A percentile compares a stretch with the other conserved stretches of the same genome.
Conservation (phyloP, 805 yeast species). For the Teunomyces lycoperdinae region DNA sequence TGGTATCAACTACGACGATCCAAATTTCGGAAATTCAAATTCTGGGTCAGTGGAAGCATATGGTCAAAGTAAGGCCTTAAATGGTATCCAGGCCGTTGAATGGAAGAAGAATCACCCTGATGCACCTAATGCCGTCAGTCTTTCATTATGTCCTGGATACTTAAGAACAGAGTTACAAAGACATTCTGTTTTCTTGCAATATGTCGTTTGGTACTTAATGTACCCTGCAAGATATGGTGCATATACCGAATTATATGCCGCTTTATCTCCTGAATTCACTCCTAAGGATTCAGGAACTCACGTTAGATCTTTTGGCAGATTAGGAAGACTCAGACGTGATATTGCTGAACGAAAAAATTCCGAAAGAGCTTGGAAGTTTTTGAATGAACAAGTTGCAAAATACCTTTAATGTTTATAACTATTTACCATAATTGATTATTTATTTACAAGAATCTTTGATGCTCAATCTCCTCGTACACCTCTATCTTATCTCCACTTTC, state of each 20-base stretch:
- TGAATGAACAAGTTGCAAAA: conserved; percentile 20
- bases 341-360: conserved; percentile 32
- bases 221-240: conserved; percentile 37
- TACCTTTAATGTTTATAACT: neutral
- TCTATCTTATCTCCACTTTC: conserved; percentile 75
- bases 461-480: conserved; percentile 61
- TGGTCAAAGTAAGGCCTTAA: conserved; percentile 45
- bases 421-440: neutral
- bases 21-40: conserved; percentile 16
- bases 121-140: conserved; percentile 24
- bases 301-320: conserved; percentile 36
- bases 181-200: conserved; percentile 9
- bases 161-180: conserved; percentile 34
- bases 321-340: conserved; percentile 32
- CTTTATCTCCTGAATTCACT: conserved; percentile 37
- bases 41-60: conserved; percentile 20
- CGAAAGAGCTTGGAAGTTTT: conserved; percentile 30
- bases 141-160: conserved; percentile 43
- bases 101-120: conserved; percentile 32
- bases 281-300: conserved; percentile 29
- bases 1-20: conserved; percentile 35
- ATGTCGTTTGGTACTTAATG: conserved; percentile 10
- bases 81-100: conserved; percentile 31
- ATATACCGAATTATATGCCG: conserved; percentile 42
- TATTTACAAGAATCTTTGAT: conserved; percentile 57